Percentiles rank a stretch among this genome's conserved stretches.
Evolutionary conservation across 306 rosid genomes (phyloP).

Genomic region (Dryas drummondii): DNA sequence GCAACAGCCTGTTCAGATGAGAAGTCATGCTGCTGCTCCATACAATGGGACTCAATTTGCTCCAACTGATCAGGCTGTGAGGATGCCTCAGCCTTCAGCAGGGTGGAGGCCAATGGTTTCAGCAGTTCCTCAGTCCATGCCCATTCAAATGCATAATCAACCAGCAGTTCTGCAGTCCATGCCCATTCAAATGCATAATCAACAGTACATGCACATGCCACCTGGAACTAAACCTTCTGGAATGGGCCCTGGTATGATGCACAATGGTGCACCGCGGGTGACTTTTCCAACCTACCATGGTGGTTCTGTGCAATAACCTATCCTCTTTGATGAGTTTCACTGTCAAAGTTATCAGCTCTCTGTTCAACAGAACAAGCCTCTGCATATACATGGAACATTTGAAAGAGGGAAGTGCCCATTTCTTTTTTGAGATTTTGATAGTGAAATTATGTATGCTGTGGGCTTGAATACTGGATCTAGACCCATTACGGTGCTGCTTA

Average conservation of each 20-base stretch:
- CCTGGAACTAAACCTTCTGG: slow-evolving; percentile 57
- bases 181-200: slow-evolving; percentile 60
- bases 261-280: slow-evolving; percentile 36
- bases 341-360: slow-evolving; percentile 10
- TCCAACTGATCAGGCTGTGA: slow-evolving; percentile 47
- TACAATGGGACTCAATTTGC: slow-evolving; percentile 48
- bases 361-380: slow-evolving; percentile 4
- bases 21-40: slow-evolving; percentile 51
- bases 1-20: slow-evolving; percentile 60
- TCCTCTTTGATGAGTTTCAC: slow-evolving; percentile 1
- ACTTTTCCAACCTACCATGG: slow-evolving; percentile 51
- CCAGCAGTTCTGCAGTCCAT: too few relatives aligned
- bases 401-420: neutral
- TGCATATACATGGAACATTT: neutral
- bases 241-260: slow-evolving; percentile 71
- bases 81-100: slow-evolving; percentile 55
- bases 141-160: too few relatives aligned
- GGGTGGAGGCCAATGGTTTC: slow-evolving; percentile 71
- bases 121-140: slow-evolving; percentile 51
- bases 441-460: slow-evolving; percentile 27
- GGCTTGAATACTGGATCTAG: slow-evolving; percentile 18
- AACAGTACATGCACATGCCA: slow-evolving; percentile 49
- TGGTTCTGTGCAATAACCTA: slow-evolving; percentile 54
- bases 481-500: slow-evolving; percentile 3
- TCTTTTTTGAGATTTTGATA: slow-evolving; percentile 26